A percentile compares a stretch with the other conserved stretches of the same genome.
These are phyloP conservation scores for Fusarium domesticum DNA, from an alignment of 2,329 filamentous ascomycete species.

Conservation along the genomic window DNA sequence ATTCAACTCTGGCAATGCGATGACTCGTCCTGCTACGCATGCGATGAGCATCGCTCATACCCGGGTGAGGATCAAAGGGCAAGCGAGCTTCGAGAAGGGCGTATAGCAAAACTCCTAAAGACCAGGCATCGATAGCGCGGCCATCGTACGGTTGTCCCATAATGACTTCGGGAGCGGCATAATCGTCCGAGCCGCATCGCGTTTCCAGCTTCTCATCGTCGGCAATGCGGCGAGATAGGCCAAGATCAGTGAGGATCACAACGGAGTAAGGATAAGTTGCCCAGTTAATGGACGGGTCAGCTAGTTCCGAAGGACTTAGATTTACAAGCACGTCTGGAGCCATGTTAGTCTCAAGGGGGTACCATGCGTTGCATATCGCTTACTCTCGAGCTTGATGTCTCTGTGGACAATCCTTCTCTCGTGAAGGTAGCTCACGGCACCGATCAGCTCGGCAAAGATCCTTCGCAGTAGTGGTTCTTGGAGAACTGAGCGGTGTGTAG, in stretches of 20 bases:
- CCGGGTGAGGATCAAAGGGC: constrained; percentile 86
- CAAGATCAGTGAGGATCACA: constrained; percentile 86
- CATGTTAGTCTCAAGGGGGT: constrained; percentile 4
- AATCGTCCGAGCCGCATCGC: constrained; percentile 93
- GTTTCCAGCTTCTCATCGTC: constrained; percentile 88
- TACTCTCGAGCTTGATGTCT: constrained; percentile 96
- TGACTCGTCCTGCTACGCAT: constrained; percentile 83
- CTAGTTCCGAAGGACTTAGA: constrained; percentile 64
- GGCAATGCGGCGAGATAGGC: constrained; percentile 80
- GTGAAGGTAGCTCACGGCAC: constrained; percentile 83
- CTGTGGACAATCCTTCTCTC: constrained; percentile 84
- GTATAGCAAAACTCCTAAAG: constrained; percentile 87
- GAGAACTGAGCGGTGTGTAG: constrained; percentile 64
- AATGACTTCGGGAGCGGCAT: constrained; percentile 92
- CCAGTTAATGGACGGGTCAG: constrained; percentile 64
- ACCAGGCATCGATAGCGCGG: constrained; percentile 90
- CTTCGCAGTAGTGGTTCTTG: constrained; percentile 69
- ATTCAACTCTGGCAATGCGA: constrained; percentile 92
- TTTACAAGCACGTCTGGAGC: constrained; percentile 83
- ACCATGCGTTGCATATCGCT: constrained; percentile 33
- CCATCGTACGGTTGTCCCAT: constrained; percentile 95
- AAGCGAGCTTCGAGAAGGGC: constrained; percentile 89
- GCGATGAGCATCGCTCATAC: constrained; percentile 70
- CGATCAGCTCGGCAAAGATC: constrained; percentile 86
- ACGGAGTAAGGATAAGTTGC: constrained; percentile 75